phyloP scores from a whole-genome alignment of 139 green algal genomes.

The Haematococcus lacustris region DNA sequence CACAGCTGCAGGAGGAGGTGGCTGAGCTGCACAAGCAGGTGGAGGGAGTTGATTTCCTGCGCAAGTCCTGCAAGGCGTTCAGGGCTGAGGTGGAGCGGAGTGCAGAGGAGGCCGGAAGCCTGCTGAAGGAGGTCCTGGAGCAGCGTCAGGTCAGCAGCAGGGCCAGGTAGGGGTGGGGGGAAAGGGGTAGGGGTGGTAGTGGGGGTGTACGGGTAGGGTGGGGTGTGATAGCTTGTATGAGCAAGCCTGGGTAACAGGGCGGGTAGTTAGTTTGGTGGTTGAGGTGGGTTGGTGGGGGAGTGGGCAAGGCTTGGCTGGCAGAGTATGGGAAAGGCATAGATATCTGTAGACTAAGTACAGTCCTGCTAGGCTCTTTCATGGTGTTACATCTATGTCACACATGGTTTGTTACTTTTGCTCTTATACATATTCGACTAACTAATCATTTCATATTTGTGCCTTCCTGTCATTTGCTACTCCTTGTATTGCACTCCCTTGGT shows the following conservation, averaged over 20 bases:
- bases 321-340: too few relatives aligned
- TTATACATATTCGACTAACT: too few relatives aligned
- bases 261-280: too few relatives aligned
- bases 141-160: background rate
- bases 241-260: background rate
- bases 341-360: too few relatives aligned
- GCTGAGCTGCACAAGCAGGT: constrained; percentile 1
- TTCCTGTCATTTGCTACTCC: background rate
- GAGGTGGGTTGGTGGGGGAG: too few relatives aligned
- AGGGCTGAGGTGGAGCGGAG: constrained; percentile 10
- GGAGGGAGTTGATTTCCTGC: constrained; percentile 10
- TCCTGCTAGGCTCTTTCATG: too few relatives aligned
- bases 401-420: too few relatives aligned
- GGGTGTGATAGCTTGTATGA: too few relatives aligned
- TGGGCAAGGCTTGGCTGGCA: too few relatives aligned
- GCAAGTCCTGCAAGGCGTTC: constrained; percentile 23
- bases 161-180: background rate
- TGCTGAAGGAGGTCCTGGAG: constrained; percentile 6
- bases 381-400: too few relatives aligned
- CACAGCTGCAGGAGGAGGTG: constrained; percentile 3
- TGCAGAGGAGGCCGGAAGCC: background rate
- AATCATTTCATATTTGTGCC: background rate
- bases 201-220: background rate
- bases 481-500: background rate
- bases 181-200: background rate